Conservation (phyloP, 2,329 filamentous ascomycete species). For the Fusarium cicatricum region DNA sequence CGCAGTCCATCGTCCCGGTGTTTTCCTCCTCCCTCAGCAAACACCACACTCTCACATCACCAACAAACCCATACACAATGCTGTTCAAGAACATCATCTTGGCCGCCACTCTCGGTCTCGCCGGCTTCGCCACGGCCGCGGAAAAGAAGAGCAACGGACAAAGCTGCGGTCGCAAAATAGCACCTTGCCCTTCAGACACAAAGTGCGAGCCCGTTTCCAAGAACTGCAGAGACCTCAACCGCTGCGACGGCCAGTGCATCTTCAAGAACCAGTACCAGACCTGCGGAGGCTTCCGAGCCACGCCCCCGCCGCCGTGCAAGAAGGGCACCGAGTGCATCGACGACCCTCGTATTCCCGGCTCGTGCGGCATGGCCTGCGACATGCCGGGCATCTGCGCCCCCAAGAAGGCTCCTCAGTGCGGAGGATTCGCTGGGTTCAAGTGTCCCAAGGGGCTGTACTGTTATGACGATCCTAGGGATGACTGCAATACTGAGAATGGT, state of each 20-base stretch:
- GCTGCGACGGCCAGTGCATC: slow-evolving; percentile 43
- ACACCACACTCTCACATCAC: background rate
- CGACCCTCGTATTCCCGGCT: slow-evolving; percentile 43
- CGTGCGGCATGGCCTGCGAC: slow-evolving; percentile 49
- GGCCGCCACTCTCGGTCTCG: slow-evolving; percentile 29
- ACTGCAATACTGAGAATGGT: slow-evolving; percentile 40
- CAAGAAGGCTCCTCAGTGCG: slow-evolving; percentile 30
- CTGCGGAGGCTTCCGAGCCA: slow-evolving; percentile 45
- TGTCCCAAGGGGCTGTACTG: slow-evolving; percentile 44
- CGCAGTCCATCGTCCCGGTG: background rate
- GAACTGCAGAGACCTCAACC: slow-evolving; percentile 40
- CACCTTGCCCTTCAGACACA: slow-evolving; percentile 39
- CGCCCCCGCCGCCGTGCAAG: slow-evolving; percentile 39
- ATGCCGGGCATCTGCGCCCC: slow-evolving; percentile 46
- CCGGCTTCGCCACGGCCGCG: slow-evolving; percentile 8
- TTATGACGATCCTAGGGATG: slow-evolving; percentile 42
- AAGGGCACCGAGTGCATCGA: slow-evolving; percentile 42
- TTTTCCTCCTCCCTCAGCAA: background rate
- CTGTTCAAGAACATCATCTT: slow-evolving; percentile 34
- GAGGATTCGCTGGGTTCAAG: slow-evolving; percentile 37
- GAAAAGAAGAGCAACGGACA: slow-evolving; percentile 14
- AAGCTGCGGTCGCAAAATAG: slow-evolving; percentile 43
- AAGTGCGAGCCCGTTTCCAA: slow-evolving; percentile 37
- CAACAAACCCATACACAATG: slow-evolving; percentile 34
- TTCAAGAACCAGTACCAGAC: slow-evolving; percentile 43